Base-by-base conservation (phyloP, 495 filamentous ascomycete species). In the Parathielavia appendiculata region DNA sequence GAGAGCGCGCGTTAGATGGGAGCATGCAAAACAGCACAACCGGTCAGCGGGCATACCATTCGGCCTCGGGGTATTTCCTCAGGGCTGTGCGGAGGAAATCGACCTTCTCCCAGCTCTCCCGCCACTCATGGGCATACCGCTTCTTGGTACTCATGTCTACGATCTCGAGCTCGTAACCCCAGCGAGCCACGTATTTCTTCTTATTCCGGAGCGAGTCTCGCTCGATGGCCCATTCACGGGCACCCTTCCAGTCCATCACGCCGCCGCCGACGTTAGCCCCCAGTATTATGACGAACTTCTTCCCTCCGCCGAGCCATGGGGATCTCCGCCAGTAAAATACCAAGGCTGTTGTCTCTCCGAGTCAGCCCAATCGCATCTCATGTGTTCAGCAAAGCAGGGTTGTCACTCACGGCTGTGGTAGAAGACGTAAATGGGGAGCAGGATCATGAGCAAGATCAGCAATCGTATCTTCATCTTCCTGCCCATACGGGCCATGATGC, bases 141-240 rank as follows among this genome's bases (percentile, higher is more conserved):
- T 96, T 97, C 83, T 97, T 95, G 23, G 92, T 96, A 69, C 90
- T 88, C 91, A 99, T 92, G 65, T 99, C 95, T 58, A 95, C 91
- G 57, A 97, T 85, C 66, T 99, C 93, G 53, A 99, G 75, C 56
- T 97, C 87, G 71, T 99, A 97, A 3, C 93, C 93, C 95, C 95
- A 97, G 63, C 80, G 80, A 39, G 83, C 76, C 1, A 85, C 87
- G 65, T 99, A 99, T 58, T 84, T 85, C 67, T 86, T 84, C 75
- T 99, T 99, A 68, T 99, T 97, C 71, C 84, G 85, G 30, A 97
- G 84, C 65, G 92, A 97, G 73, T 97, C 92, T 68, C 95, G 82
- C 76, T 99, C 93, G 55, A 97, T 92, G 0, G 93, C 93, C 95
- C 95, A 99, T 70, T 99, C 93, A 55, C 92, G 81, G 6, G 95